Evolutionary conservation across 2,329 filamentous ascomycete genomes (phyloP).

Genomic region (Grosmannia huntii): DNA sequence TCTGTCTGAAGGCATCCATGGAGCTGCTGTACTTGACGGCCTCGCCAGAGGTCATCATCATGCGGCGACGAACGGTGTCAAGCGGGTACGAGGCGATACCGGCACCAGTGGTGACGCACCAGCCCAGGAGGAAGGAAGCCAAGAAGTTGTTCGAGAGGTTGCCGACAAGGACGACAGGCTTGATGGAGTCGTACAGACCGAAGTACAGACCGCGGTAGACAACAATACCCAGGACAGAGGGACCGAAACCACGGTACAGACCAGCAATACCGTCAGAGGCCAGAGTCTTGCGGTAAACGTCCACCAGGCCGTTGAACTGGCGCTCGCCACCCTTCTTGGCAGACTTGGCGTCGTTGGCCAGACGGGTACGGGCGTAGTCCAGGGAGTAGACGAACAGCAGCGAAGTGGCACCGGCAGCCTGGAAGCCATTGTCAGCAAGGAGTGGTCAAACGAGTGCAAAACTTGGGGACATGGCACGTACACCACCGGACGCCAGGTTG

Average conservation of each 20-base stretch:
- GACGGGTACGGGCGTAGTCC: slow-evolving; percentile 99
- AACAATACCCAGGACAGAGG: slow-evolving; percentile 96
- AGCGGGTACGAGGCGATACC: slow-evolving; percentile 99
- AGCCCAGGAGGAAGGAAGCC: slow-evolving; percentile 96
- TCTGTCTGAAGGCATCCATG: slow-evolving; percentile 89
- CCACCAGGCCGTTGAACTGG: slow-evolving; percentile 99
- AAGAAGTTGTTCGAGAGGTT: slow-evolving; percentile 95
- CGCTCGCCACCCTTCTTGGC: slow-evolving; percentile 93
- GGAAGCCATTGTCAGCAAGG: slow-evolving; percentile 6
- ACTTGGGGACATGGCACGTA: slow-evolving; percentile 36
- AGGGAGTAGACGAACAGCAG: slow-evolving; percentile 99
- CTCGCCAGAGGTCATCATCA: slow-evolving; percentile 99
- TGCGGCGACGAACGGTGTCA: slow-evolving; percentile 99
- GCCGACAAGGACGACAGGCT: slow-evolving; percentile 92
- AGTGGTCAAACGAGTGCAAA: neutral
- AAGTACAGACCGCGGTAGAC: slow-evolving; percentile 99
- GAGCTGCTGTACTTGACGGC: slow-evolving; percentile 99
- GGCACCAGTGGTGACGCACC: slow-evolving; percentile 98
- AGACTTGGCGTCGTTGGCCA: slow-evolving; percentile 99
- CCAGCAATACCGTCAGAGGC: slow-evolving; percentile 96
- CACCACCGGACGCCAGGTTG: slow-evolving; percentile 99
- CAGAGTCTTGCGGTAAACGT: slow-evolving; percentile 99
- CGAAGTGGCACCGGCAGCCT: slow-evolving; percentile 97
- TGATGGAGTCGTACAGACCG: slow-evolving; percentile 99
- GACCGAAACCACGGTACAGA: slow-evolving; percentile 99